phyloP scores from a whole-genome alignment of 2,329 filamentous ascomycete genomes.

The Exophiala dermatitidis region DNA sequence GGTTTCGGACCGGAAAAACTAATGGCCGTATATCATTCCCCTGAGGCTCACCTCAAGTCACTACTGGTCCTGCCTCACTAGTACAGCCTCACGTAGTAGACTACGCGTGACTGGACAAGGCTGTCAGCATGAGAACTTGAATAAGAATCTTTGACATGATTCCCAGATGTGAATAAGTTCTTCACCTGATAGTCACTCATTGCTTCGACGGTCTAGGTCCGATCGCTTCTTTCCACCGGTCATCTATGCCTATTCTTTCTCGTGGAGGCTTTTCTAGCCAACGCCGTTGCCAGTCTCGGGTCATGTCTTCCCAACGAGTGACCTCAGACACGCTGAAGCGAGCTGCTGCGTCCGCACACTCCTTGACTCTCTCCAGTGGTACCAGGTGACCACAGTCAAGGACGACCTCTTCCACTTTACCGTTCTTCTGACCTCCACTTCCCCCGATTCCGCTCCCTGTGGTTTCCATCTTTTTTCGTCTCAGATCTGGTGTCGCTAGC shows the following conservation, averaged over 20 bases:
- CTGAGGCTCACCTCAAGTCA: neutral
- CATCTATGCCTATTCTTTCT: conserved; percentile 20
- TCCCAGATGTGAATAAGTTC: too few species aligned
- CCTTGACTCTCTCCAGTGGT: conserved; percentile 25
- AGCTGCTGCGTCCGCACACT: conserved; percentile 22
- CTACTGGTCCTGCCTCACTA: neutral
- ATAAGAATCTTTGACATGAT: neutral
- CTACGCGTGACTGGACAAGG: too few species aligned
- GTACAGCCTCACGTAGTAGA: too few species aligned
- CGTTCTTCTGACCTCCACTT: conserved; percentile 49
- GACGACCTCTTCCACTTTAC: conserved; percentile 24
- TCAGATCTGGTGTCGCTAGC: conserved; percentile 35
- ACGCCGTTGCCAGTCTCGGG: conserved; percentile 12
- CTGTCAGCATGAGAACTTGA: too few species aligned
- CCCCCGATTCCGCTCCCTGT: conserved; percentile 37
- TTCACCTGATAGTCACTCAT: neutral
- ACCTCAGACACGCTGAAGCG: conserved; percentile 15
- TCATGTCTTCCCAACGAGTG: conserved; percentile 13
- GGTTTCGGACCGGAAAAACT: neutral
- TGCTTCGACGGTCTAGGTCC: conserved; percentile 6
- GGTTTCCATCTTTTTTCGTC: conserved; percentile 37
- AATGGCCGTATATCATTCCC: neutral
- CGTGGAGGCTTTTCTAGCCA: conserved; percentile 14
- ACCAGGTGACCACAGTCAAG: conserved; percentile 23
- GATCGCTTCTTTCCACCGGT: conserved; percentile 21